Evolutionary conservation across 495 filamentous ascomycete species (phyloP), one percentile per base, ranked within the genome.

Genomic region (Parathielavia appendiculata): DNA sequence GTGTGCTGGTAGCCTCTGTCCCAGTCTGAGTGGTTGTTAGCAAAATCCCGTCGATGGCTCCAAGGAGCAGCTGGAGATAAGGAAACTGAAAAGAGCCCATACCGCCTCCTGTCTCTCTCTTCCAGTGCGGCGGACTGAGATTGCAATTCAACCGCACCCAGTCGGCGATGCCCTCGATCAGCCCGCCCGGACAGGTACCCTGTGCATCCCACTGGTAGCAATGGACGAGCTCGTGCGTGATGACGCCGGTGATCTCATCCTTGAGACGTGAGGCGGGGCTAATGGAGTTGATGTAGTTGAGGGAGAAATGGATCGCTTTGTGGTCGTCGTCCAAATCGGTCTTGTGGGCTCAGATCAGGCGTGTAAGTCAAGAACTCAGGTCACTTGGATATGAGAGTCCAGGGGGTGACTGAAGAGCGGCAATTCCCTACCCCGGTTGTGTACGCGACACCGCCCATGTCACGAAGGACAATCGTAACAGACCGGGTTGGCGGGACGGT

Each of bases 221-320:
- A 69, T 98, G 93, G 12, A 97, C 93, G 60, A 97, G 86, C 73
- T 98, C 93, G 70, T 98, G 93, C 0, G 84, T 83, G 10, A 98
- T 65, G 3, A 98, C 90, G 40, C 93, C 93, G 12, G 78, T 72
- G 56, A 97, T 84, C 73, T 98, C 93, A 35, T 80, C 64, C n/a
- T 70, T 47, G 14, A 69, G 70, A 13, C 75, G 76, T 2, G 71
- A 52, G 0, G 65, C 1, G 3, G 76, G 71, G 56, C 75, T 69
- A 55, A 72, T 68, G 14, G 71, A 56, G 36, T 67, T 61, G 64
- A 97, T 85, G 73, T 96, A 96, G 52, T 81, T 73, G 12, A 91
- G 82, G 5, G 83, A 88, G 75, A 97, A 80, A 73, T 96, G 90
- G 57, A 98, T 96, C 66, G 96, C 91, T 67, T 98, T 97, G 75